These are phyloP conservation scores for Xylariaceae sp. DNA, from an alignment of 2,329 filamentous ascomycete genomes.

Conservation along the genomic window DNA sequence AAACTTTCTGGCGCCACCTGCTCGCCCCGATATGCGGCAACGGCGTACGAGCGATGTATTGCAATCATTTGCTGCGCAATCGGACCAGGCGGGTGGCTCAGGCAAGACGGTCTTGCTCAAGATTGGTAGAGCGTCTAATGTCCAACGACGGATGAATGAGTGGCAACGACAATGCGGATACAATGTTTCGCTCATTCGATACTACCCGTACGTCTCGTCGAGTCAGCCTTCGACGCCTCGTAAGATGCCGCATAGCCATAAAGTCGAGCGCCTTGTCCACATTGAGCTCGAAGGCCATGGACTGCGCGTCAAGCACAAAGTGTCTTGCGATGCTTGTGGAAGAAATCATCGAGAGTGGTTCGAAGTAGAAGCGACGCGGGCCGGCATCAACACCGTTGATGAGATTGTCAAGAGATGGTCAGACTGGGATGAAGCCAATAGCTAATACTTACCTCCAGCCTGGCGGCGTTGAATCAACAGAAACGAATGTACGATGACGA, in stretches of 20 bases:
- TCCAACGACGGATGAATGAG: slow-evolving; percentile 85
- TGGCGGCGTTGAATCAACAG: slow-evolving; percentile 2
- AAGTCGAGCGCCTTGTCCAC: slow-evolving; percentile 86
- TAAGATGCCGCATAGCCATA: slow-evolving; percentile 80
- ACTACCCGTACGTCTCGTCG: slow-evolving; percentile 75
- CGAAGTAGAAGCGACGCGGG: slow-evolving; percentile 71
- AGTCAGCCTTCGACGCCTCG: slow-evolving; percentile 42
- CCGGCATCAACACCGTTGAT: slow-evolving; percentile 63
- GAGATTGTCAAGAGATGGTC: slow-evolving; percentile 80
- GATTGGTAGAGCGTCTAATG: slow-evolving; percentile 70
- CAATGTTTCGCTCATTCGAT: slow-evolving; percentile 80
- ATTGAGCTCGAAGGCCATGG: slow-evolving; percentile 71
- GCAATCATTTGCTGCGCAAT: slow-evolving; percentile 42
- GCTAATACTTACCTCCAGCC: not conserved
- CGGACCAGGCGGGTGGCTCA: slow-evolving; percentile 22
- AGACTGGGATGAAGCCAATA: slow-evolving; percentile 64
- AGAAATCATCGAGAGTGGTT: slow-evolving; percentile 94
- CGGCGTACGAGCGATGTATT: slow-evolving; percentile 54
- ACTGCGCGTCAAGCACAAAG: slow-evolving; percentile 47
- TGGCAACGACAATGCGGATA: slow-evolving; percentile 94
- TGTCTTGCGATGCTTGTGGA: slow-evolving; percentile 71
- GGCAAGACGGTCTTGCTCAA: slow-evolving; percentile 64
- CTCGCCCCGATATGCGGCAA: slow-evolving; percentile 35
- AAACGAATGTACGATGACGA: not conserved
- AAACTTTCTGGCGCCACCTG: slow-evolving; percentile 52